phyloP scores from a whole-genome alignment of 2,329 filamentous ascomycete species.

The Paracamarosporium sp. region DNA sequence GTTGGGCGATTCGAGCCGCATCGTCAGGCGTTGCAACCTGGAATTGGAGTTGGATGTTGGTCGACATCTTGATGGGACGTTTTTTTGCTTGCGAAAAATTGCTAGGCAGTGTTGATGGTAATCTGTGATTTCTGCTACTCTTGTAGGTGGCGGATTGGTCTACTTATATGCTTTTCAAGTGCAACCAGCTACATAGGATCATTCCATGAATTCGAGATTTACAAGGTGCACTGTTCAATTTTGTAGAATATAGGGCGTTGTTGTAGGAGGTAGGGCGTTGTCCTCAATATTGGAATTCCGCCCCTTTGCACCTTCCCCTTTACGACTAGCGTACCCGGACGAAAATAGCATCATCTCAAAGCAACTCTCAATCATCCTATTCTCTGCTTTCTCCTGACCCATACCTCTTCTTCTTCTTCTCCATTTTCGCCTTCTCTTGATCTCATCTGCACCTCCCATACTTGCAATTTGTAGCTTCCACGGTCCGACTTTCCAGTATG shows the following conservation, averaged over 20 bases:
- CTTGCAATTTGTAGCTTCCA: slow-evolving; percentile 65
- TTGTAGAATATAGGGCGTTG: background rate
- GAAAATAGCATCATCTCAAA: background rate
- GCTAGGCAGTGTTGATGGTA: background rate
- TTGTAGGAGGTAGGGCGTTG: background rate
- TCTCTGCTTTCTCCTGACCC: slow-evolving; percentile 44
- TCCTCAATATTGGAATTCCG: background rate
- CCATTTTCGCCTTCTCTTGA: slow-evolving; percentile 17
- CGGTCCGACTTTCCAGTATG: slow-evolving; percentile 68
- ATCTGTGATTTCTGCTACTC: no score
- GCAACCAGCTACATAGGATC: background rate
- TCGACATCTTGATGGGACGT: background rate
- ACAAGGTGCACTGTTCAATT: background rate
- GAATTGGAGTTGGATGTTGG: background rate
- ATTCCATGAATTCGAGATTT: background rate
- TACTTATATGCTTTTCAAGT: background rate
- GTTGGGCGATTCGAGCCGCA: background rate
- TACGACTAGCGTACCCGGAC: background rate
- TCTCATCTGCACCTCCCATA: slow-evolving; percentile 68
- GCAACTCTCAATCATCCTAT: slow-evolving; percentile 25
- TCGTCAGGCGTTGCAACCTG: background rate
- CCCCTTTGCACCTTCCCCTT: background rate
- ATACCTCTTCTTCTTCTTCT: slow-evolving; percentile 21
- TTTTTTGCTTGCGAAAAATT: background rate
- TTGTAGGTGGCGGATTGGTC: no score